phyloP scores from a whole-genome alignment of 2,329 filamentous ascomycete genomes.

The Verticillium longisporum region DNA sequence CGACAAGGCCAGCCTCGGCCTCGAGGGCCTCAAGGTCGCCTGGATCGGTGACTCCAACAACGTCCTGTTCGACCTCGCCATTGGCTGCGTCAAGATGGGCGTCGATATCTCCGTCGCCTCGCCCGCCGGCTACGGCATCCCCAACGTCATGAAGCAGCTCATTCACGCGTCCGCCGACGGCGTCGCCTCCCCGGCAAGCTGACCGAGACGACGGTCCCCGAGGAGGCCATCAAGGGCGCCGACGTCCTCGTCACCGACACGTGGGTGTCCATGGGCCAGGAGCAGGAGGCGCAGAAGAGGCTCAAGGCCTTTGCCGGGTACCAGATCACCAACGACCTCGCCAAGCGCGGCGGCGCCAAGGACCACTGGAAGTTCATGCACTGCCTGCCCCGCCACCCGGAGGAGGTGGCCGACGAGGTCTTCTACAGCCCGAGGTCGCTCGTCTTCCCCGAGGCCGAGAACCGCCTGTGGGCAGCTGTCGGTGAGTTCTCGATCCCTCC shows the following conservation, averaged over 20 bases:
- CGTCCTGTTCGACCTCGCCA: slow-evolving; percentile 88
- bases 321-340: slow-evolving; percentile 84
- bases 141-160: slow-evolving; percentile 62
- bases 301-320: slow-evolving; percentile 81
- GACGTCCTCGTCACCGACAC: slow-evolving; percentile 94
- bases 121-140: slow-evolving; percentile 78
- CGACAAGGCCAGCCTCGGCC: slow-evolving; percentile 44
- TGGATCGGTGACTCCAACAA: slow-evolving; percentile 98
- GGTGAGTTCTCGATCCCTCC: slow-evolving; percentile 37
- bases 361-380: slow-evolving; percentile 97
- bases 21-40: slow-evolving; percentile 82
- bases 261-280: slow-evolving; percentile 98
- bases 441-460: slow-evolving; percentile 92
- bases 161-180: slow-evolving; percentile 59
- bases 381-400: slow-evolving; percentile 83
- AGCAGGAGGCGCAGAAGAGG: slow-evolving; percentile 71
- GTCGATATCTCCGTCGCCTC: slow-evolving; percentile 83
- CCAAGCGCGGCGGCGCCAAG: slow-evolving; percentile 78
- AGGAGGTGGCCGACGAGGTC: slow-evolving; percentile 91
- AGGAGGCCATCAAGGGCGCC: slow-evolving; percentile 78
- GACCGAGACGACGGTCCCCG: slow-evolving; percentile 69
- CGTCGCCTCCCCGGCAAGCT: slow-evolving; percentile 57
- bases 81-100: slow-evolving; percentile 80
- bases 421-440: slow-evolving; percentile 83
- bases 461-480: slow-evolving; percentile 85